These are phyloP conservation scores for Ganoderma meredithae DNA, from an alignment of 1,284 basidiomycete species.

Conservation along the genomic window DNA sequence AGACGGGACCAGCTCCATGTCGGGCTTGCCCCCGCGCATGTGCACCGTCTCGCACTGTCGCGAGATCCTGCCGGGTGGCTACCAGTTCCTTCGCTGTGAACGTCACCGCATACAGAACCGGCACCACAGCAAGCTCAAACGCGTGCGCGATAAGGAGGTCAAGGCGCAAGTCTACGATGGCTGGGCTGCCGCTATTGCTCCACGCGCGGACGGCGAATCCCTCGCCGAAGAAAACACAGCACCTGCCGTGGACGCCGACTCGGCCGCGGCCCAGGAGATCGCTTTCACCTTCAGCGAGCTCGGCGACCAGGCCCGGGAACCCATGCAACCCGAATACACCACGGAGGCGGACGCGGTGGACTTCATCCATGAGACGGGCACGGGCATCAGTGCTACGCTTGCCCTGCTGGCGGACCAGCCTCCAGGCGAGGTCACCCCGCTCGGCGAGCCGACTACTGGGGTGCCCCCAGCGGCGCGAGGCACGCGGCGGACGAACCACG, in stretches of 20 bases:
- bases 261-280: conserved; percentile 2
- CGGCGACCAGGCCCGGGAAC: conserved; percentile 13
- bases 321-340: conserved; percentile 5
- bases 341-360: conserved; percentile 16
- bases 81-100: conserved; percentile 61
- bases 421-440: conserved; percentile 26
- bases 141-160: conserved; percentile 53
- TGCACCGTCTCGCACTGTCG: conserved; percentile 67
- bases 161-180: conserved; percentile 44
- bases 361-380: conserved; percentile 1
- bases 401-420: neutral
- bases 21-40: conserved; percentile 48
- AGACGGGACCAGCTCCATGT: neutral
- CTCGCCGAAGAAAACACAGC: neutral
- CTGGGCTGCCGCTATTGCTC: conserved; percentile 37
- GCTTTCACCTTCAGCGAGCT: conserved; percentile 20
- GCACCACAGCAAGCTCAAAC: conserved; percentile 59
- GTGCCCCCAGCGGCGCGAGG: conserved; percentile 45
- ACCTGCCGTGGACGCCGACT: conserved; percentile 1
- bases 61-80: conserved; percentile 53
- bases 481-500: conserved; percentile 44
- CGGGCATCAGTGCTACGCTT: neutral
- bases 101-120: conserved; percentile 61
- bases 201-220: neutral
- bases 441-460: conserved; percentile 32